Base-by-base conservation (phyloP, 2,329 filamentous ascomycete species). In the Raffaelea arxii region DNA sequence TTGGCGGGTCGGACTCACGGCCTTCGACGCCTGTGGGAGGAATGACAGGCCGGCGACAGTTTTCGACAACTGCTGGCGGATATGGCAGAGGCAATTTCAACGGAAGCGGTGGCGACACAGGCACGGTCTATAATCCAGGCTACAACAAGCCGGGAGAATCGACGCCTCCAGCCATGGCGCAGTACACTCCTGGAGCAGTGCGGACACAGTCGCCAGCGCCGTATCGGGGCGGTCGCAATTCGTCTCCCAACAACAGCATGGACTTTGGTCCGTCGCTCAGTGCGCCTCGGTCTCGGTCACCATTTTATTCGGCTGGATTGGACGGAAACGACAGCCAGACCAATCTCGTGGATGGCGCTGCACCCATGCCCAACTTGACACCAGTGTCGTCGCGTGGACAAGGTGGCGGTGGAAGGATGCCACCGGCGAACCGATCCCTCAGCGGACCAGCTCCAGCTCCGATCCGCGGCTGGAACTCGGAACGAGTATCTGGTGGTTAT, bases 271-370 rank as follows among this genome's bases (percentile, higher is more conserved):
- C 42, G 4, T n/a, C 19, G 54, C 53, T 47, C 49, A 60, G 38
- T 55, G 58, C 35, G 53, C 54, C 49, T 48, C 60, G 65, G 39
- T 61, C 62, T 3, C 68, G 67, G 35, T 74, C 67, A 51, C 70
- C 73, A 3, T 53, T 78, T 25, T 78, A 78, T 54, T 51, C 48
- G 24, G 49, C 51, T 12, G 52, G 44, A 6, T 64, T 69, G 2
- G 67, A 69, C 4, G 64, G 65, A 41, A 79, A 80, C 51, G 69
- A 72, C 48, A 79, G 75, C 56, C 66, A 68, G 6, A 68, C 68
- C 10, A 71, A 72, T 5, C 64, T 82, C 1, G 71, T 81, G 14
- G 58, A 62, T 38, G 68, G 72, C 32, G 77, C 77, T 1, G 74
- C 74, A 0, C 65, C 65, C 10, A 74, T 76, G 62, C 69, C 75